Conservation (phyloP, 1,139 yeast genomes). For the Barnettozyma hawaiiensis region DNA sequence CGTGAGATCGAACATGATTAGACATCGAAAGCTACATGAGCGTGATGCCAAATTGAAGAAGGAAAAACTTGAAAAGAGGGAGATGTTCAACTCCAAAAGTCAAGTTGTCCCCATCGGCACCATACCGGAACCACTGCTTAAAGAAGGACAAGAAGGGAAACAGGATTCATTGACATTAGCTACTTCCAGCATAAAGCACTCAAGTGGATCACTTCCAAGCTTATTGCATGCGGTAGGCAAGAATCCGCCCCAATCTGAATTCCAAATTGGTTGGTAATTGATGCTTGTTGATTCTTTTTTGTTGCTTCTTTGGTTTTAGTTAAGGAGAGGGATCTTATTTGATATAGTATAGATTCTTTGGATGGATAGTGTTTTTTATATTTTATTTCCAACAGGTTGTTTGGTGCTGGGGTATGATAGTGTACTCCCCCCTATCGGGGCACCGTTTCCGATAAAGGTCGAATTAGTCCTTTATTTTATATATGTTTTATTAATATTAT, state of each 20-base stretch:
- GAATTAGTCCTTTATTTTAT: background rate
- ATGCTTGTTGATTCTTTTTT: background rate
- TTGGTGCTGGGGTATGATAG: background rate
- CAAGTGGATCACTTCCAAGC: constrained; percentile 3
- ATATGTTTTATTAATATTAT: too few species aligned
- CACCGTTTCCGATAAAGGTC: background rate
- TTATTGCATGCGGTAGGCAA: background rate
- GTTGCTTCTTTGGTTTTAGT: too few species aligned
- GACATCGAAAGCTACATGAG: constrained; percentile 67
- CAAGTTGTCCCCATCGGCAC: background rate
- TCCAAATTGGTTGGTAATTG: constrained; percentile 8
- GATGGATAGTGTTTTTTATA: background rate
- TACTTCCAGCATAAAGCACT: background rate
- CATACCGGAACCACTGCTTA: background rate
- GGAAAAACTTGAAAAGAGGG: background rate
- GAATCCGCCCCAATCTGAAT: constrained; percentile 7
- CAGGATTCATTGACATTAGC: background rate
- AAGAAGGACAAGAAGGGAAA: background rate
- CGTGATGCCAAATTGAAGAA: constrained; percentile 27
- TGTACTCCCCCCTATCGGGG: background rate
- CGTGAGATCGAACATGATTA: constrained; percentile 74
- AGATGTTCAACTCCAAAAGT: background rate
- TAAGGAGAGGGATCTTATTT: too few species aligned
- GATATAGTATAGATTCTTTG: background rate
- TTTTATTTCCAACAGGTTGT: background rate